phyloP scores from a whole-genome alignment of 1,139 yeast genomes.

The Meyerozyma guilliermondii region DNA sequence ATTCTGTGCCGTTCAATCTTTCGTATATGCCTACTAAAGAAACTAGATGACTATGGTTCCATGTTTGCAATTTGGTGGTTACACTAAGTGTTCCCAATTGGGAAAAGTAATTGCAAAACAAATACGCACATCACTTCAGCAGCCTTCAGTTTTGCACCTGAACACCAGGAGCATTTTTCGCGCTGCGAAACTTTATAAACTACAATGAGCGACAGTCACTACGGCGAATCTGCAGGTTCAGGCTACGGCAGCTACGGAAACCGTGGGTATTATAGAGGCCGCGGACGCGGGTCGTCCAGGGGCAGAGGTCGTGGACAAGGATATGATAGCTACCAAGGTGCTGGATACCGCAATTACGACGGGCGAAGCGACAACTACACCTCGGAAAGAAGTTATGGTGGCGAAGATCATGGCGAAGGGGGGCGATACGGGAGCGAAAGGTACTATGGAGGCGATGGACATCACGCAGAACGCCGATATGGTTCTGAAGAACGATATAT shows the following conservation, averaged over 20 bases:
- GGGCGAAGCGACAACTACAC: not conserved
- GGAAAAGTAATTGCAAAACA: not conserved
- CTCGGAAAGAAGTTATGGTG: not conserved
- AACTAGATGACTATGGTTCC: not conserved
- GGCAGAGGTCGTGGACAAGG: not conserved
- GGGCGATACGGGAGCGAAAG: not conserved
- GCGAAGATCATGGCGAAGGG: not conserved
- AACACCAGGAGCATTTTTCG: not conserved
- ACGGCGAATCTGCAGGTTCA: not conserved
- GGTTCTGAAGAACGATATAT: not conserved
- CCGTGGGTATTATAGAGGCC: constrained; percentile 1
- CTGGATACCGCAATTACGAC: not conserved
- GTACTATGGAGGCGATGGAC: not conserved
- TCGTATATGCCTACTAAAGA: no score
- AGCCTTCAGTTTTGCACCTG: no score
- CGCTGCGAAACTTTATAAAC: not conserved
- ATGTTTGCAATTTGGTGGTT: constrained; percentile 1
- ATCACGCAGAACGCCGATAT: not conserved
- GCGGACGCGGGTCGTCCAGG: constrained; percentile 1
- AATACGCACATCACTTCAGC: not conserved
- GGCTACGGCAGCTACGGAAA: not conserved
- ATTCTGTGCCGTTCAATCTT: not conserved
- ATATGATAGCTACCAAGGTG: constrained; percentile 1
- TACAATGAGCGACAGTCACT: constrained; percentile 2
- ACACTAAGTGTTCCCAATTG: not conserved